A percentile compares a stretch with the other conserved stretches of the same genome.
Conservation (phyloP, 805 yeast genomes). For the Yamadazyma scolyti region DNA sequence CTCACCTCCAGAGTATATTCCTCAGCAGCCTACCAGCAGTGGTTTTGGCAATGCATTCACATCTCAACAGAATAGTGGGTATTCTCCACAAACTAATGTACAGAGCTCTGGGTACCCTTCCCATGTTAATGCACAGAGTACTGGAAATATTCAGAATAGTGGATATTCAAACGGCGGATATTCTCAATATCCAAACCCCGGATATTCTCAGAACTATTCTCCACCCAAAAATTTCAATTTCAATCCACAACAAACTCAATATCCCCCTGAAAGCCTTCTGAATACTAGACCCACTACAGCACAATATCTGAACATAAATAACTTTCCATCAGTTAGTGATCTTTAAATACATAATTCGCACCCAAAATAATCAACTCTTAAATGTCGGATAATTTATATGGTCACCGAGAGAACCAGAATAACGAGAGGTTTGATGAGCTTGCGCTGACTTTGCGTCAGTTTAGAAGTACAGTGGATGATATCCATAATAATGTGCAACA, state of each 20-base stretch:
- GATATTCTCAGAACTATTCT: too few relatives aligned
- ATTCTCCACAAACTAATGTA: too few relatives aligned
- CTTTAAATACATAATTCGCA: conserved; percentile 9
- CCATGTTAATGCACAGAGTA: too few relatives aligned
- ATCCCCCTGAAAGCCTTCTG: neutral
- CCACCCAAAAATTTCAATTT: too few relatives aligned
- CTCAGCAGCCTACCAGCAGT: conserved; percentile 28
- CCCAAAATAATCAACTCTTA: neutral
- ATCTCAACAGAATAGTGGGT: too few relatives aligned
- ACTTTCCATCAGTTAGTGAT: conserved; percentile 24
- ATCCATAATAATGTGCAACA: conserved; percentile 39
- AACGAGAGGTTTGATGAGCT: conserved; percentile 40
- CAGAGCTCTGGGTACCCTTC: too few relatives aligned
- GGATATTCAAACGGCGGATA: too few relatives aligned
- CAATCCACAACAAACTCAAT: too few relatives aligned
- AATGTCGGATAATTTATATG: conserved; percentile 29
- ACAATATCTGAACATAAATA: conserved; percentile 25
- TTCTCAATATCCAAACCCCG: too few relatives aligned
- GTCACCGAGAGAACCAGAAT: conserved; percentile 40
- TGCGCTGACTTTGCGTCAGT: conserved; percentile 40
- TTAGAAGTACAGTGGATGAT: conserved; percentile 40
- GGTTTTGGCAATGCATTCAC: conserved; percentile 34
- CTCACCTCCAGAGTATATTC: conserved; percentile 1
- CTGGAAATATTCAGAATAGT: too few relatives aligned
- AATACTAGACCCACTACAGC: conserved; percentile 3